Conservation (phyloP, 306 rosid species). For the Prinsepia uniflora region DNA sequence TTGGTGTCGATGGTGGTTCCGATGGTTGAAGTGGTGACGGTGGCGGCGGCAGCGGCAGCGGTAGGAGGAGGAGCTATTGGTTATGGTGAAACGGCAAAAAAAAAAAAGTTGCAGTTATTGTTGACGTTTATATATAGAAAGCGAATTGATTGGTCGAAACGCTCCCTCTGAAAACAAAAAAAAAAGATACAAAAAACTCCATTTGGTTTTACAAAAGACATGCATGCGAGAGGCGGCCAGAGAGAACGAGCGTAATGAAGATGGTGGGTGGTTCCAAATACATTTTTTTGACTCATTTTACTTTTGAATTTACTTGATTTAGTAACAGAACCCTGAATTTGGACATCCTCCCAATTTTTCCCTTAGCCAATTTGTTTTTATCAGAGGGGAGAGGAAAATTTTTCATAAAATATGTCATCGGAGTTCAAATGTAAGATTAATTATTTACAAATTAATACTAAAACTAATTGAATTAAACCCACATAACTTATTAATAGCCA, state of each 20-base stretch:
- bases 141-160: slow-evolving; percentile 30
- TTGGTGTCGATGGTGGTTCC: slow-evolving; percentile 1
- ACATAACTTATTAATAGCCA: too few species aligned
- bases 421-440: too few species aligned
- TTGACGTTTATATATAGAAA: slow-evolving; percentile 25
- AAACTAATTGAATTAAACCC: too few species aligned
- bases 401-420: too few species aligned
- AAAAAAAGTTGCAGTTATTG: neutral
- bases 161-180: neutral
- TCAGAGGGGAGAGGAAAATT: too few species aligned
- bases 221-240: neutral
- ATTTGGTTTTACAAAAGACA: neutral
- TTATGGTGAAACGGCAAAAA: slow-evolving; percentile 33
- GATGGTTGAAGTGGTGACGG: slow-evolving; percentile 24
- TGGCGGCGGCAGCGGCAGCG: slow-evolving; percentile 22
- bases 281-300: neutral
- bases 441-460: too few species aligned
- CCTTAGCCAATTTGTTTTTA: too few species aligned
- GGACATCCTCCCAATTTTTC: too few species aligned
- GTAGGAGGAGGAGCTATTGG: neutral
- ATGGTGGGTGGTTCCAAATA: neutral
- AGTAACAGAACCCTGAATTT: too few species aligned
- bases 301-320: neutral
- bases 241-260: neutral
- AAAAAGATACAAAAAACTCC: neutral